Evolutionary conservation across 345 rosid species (phyloP).

Genomic region (Balakata baccata): DNA sequence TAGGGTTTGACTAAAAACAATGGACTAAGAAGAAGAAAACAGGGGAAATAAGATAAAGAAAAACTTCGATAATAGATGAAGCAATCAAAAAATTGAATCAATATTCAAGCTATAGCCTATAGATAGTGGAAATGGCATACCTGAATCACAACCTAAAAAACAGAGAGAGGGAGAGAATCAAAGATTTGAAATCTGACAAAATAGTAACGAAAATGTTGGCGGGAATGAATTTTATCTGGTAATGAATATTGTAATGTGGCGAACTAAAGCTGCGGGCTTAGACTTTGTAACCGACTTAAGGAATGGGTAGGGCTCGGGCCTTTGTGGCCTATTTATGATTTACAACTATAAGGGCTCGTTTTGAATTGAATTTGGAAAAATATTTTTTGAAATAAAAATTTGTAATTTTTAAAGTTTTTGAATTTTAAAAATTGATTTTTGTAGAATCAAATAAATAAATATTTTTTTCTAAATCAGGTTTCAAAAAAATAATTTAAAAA

Average conservation of each 20-base stretch:
- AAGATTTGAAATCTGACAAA: not conserved
- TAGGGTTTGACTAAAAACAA: not conserved
- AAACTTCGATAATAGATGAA: not conserved
- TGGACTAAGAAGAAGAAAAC: not conserved
- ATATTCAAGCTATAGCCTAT: not conserved
- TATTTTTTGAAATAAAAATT: too few species aligned
- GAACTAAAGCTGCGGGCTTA: not conserved
- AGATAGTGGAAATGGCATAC: not conserved
- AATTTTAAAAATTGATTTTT: too few species aligned
- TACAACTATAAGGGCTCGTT: too few species aligned
- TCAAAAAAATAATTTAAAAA: too few species aligned
- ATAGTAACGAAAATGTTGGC: constrained; percentile 4
- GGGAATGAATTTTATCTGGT: constrained; percentile 6
- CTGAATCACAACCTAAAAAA: not conserved
- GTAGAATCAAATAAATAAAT: too few species aligned
- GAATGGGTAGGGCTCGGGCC: not conserved
- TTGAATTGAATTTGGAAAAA: too few species aligned
- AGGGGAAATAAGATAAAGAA: not conserved
- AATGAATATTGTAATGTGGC: not conserved
- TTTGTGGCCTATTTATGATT: too few species aligned
- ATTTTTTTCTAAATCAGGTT: too few species aligned
- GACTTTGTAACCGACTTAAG: not conserved
- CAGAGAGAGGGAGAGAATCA: not conserved
- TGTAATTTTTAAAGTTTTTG: too few species aligned
- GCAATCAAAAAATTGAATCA: not conserved